A percentile compares a stretch with the other conserved stretches of the same genome.
Evolutionary conservation across 2,329 filamentous ascomycete genomes (phyloP).

Genomic region (Colletotrichum simmondsii): DNA sequence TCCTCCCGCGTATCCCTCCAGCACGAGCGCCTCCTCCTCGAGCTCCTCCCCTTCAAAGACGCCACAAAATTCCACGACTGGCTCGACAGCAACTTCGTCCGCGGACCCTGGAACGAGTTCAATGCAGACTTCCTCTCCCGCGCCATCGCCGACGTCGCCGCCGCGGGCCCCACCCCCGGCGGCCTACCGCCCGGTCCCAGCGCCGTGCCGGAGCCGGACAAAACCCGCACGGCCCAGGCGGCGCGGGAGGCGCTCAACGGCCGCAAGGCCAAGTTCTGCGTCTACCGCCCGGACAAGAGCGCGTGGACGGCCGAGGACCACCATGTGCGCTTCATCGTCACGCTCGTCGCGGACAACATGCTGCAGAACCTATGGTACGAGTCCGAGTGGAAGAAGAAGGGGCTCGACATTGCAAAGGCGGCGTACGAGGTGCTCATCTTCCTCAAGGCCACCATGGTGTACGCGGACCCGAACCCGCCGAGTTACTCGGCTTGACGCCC

Average conservation of each 20-base stretch:
- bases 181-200: neutral
- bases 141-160: slow-evolving; percentile 24
- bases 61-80: slow-evolving; percentile 46
- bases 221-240: slow-evolving; percentile 42
- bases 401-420: slow-evolving; percentile 45
- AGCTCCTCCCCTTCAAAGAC: slow-evolving; percentile 51
- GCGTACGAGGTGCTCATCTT: slow-evolving; percentile 51
- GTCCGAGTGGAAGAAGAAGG: slow-evolving; percentile 44
- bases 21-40: slow-evolving; percentile 51
- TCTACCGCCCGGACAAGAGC: slow-evolving; percentile 50
- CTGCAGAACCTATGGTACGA: slow-evolving; percentile 46
- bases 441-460: slow-evolving; percentile 39
- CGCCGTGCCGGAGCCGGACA: slow-evolving; percentile 45
- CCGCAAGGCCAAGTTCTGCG: slow-evolving; percentile 42
- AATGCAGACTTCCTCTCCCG: slow-evolving; percentile 42
- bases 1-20: slow-evolving; percentile 40
- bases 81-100: slow-evolving; percentile 44
- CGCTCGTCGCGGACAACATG: slow-evolving; percentile 47
- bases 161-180: neutral
- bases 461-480: slow-evolving; percentile 40
- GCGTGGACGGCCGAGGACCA: slow-evolving; percentile 50
- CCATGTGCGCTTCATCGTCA: slow-evolving; percentile 50
- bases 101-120: slow-evolving; percentile 51
- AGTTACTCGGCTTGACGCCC: slow-evolving; percentile 38
- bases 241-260: slow-evolving; percentile 45